Base-by-base conservation (phyloP, 495 filamentous ascomycete genomes). In the Annulohypoxylon maeteangense region DNA sequence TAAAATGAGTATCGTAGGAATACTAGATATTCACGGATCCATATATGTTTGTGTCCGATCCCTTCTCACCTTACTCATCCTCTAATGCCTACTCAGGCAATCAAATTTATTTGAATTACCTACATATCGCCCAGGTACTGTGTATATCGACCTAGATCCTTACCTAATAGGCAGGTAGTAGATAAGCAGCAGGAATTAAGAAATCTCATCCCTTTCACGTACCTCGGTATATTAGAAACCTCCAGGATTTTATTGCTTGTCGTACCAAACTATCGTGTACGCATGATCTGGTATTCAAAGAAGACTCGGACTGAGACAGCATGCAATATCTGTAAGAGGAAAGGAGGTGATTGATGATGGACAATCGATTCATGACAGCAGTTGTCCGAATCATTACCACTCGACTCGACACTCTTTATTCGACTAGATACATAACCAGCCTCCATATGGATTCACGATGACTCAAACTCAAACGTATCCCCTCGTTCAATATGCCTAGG, bases 221-320 rank as follows among this genome's bases (percentile, higher is more conserved):
- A 50, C 50, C 50, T 54, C 22, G 25, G 11, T 22, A 54, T 22
- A 53, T 18, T 16, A 14, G 18, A 22, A 56, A 12, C 31, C 18
- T n/a, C 16, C 20, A 1, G 4, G 1, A 6, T 20, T 56, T 23
- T 38, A 12, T 56, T 22, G 6, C 20, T 16, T 40, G 29, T 38
- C 18, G 34, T 38, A 56, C 53, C 14, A 6, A 18, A 6, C 31
- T n/a, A 56, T 23, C n/a, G 34, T 12, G 2, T 4, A 40, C 11
- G 53, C 40, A 31, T 56, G 53, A 56, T 32, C 34, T 38, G 18
- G 32, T 12, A 18, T 40, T 11, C 18, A 12, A 20, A 23, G 14
- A 23, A 23, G 53, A 56, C 53, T 56, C 16, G 34, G 7, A 56
- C 34, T 31, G 53, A 56, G 53, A 56, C 53, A 56, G 32, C 31